Evolutionary conservation across 805 yeast genomes (phyloP), one percentile per base, ranked within the genome.

Genomic region (Cyberlindnera euphorbiae): DNA sequence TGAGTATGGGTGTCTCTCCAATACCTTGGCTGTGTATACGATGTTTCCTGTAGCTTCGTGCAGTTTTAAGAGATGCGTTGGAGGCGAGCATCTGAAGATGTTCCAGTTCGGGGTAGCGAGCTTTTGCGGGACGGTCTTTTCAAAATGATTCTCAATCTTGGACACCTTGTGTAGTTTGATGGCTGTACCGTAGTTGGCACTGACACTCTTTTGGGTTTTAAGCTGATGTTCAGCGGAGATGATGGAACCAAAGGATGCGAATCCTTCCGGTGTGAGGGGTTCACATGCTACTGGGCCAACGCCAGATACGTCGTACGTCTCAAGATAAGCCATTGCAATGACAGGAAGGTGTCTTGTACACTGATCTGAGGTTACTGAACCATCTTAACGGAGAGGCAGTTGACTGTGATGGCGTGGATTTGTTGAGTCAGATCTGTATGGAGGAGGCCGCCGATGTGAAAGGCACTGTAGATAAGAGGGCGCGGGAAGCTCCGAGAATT

Each of bases 181-280:
- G 2, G 97, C 97, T 2, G 97, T 89, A n/a, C 97, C 97, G 53
- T 89, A 88, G 60, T 89, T 89, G 5, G 96, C 97, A 15, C 71
- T 61, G 5, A 71, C 55, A 22, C 69, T 56, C 18, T 33, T 25
- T 15, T 41, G 37, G 1, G 70, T 53, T 25, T 60, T 53, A 19
- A 84, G 65, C 58, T 85, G 94, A 49, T 86, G 83, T 41, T 73
- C 75, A 4, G 94, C 84, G 18, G 93, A 82, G 28, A 88, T 74
- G 9, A 85, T 78, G 1, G 82, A 76, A 2, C 97, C 97, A 55
- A 69, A 88, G 3, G 69, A 67, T 1, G 73, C 71, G 52, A 86
- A 88, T 1, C 70, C 55, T 25, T 70, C 76, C 0, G 88, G 88
- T 0, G 90, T 78, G 32, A 87, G 56, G 2, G 74, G 75, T 30